Evolutionary conservation across 2,329 filamentous ascomycete genomes (phyloP).

Genomic region (Monosporascus sp.): DNA sequence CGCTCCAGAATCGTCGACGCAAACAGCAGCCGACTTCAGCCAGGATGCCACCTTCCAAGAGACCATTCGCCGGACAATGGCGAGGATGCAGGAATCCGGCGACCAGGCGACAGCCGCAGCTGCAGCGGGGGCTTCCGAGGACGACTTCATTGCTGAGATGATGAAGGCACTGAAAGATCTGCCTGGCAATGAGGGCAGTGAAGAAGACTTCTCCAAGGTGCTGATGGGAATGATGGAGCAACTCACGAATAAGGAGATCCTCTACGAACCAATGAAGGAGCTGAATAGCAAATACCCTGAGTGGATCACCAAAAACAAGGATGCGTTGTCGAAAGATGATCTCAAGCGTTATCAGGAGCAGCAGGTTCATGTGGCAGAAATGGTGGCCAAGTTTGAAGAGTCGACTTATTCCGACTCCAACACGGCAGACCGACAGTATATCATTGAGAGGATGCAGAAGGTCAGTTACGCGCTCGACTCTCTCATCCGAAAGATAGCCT

Average conservation of each 20-base stretch:
- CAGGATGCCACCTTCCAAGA: conserved; percentile 76
- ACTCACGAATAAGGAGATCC: conserved; percentile 93
- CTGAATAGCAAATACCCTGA: conserved; percentile 84
- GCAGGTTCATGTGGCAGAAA: conserved; percentile 72
- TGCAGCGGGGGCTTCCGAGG: conserved; percentile 56
- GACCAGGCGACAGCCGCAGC: conserved; percentile 78
- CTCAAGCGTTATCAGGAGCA: conserved; percentile 77
- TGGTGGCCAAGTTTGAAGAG: conserved; percentile 84
- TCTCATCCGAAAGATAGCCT: not conserved
- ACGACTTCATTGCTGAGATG: conserved; percentile 88
- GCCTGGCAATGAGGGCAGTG: conserved; percentile 48
- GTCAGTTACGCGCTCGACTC: conserved; percentile 41
- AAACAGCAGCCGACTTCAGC: conserved; percentile 28
- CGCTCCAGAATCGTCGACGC: conserved; percentile 16
- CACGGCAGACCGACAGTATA: conserved; percentile 76
- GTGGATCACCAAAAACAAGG: conserved; percentile 78
- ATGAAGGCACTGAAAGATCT: conserved; percentile 78
- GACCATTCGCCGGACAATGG: conserved; percentile 89
- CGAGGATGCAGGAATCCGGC: conserved; percentile 87
- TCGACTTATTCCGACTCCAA: conserved; percentile 77
- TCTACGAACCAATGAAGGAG: conserved; percentile 99
- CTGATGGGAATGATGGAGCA: conserved; percentile 99
- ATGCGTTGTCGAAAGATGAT: conserved; percentile 62
- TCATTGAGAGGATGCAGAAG: conserved; percentile 97
- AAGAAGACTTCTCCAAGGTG: conserved; percentile 92